Percentiles rank a stretch among this genome's conserved stretches.
Evolutionary conservation across 75 land plant species (phyloP).

Genomic region (Picea sitchensis): DNA sequence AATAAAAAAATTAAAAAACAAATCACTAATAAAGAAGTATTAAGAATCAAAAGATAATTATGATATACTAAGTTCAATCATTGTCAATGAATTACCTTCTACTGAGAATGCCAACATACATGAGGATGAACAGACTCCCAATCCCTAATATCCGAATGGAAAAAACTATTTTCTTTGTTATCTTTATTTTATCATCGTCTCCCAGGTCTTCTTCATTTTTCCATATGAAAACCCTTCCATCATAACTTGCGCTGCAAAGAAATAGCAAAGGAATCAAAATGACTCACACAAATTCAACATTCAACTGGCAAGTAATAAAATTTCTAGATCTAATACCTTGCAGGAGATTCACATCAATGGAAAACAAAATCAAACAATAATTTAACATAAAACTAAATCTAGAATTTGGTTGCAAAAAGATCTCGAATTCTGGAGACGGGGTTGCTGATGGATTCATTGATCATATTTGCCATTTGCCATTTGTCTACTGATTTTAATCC

Average conservation of each 20-base stretch:
- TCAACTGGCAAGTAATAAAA: too few species aligned
- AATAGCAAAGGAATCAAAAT: neutral
- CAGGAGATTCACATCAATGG: slow-evolving; percentile 87
- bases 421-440: too few species aligned
- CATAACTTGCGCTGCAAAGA: slow-evolving; percentile 67
- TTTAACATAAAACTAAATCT: too few species aligned
- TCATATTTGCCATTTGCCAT: too few species aligned
- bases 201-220: slow-evolving; percentile 79
- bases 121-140: slow-evolving; percentile 70
- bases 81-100: slow-evolving; percentile 44
- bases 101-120: slow-evolving; percentile 83
- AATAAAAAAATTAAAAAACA: too few species aligned
- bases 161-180: slow-evolving; percentile 60
- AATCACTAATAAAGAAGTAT: too few species aligned
- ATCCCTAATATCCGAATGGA: slow-evolving; percentile 64
- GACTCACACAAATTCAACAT: too few species aligned
- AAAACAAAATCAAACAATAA: slow-evolving; percentile 86
- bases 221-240: slow-evolving; percentile 78
- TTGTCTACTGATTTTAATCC: too few species aligned
- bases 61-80: too few species aligned
- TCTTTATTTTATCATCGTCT: slow-evolving; percentile 67
- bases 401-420: too few species aligned
- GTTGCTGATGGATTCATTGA: too few species aligned
- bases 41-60: too few species aligned
- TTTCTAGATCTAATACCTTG: slow-evolving; percentile 40